A percentile compares a stretch with the other conserved stretches of the same genome.
Conservation (phyloP, 352 stramenopile genomes). For the Globisporangium camurandrum region DNA sequence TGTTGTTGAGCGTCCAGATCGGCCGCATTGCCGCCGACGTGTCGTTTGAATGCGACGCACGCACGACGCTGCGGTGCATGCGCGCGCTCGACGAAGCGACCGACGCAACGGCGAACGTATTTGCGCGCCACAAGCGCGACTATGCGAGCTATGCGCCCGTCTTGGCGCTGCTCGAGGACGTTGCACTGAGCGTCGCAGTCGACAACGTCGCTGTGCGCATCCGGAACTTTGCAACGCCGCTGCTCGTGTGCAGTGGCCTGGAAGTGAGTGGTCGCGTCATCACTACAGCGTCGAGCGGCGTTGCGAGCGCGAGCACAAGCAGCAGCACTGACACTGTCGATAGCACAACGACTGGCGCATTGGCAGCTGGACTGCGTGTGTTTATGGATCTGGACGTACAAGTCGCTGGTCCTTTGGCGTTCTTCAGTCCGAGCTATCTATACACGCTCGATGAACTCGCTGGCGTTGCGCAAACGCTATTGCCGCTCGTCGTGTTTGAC, state of each 20-base stretch:
- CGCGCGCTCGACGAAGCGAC: conserved; percentile 43
- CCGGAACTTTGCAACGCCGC: conserved; percentile 38
- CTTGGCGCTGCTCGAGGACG: conserved; percentile 23
- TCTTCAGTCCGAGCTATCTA: conserved; percentile 50
- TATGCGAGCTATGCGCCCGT: conserved; percentile 18
- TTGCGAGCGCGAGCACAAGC: not conserved
- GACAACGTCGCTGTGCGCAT: conserved; percentile 29
- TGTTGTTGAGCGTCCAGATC: conserved; percentile 26
- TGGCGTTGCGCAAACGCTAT: conserved; percentile 15
- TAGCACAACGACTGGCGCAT: too few relatives aligned
- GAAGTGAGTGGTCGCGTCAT: conserved; percentile 25
- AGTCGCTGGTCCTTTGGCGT: conserved; percentile 26
- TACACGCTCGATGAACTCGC: conserved; percentile 46
- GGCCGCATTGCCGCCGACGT: conserved; percentile 27
- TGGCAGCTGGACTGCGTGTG: conserved; percentile 24
- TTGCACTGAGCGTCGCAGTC: conserved; percentile 22
- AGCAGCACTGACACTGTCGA: not conserved
- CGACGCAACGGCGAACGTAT: conserved; percentile 15
- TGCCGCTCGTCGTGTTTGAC: conserved; percentile 36
- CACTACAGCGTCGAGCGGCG: conserved; percentile 18
- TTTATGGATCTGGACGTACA: conserved; percentile 35
- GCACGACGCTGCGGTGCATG: conserved; percentile 18
- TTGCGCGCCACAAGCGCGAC: conserved; percentile 15
- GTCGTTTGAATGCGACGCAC: conserved; percentile 30
- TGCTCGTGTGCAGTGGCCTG: conserved; percentile 31